Conservation (phyloP, 2,329 filamentous ascomycete genomes). For the Tolypocladium nubicola region DNA sequence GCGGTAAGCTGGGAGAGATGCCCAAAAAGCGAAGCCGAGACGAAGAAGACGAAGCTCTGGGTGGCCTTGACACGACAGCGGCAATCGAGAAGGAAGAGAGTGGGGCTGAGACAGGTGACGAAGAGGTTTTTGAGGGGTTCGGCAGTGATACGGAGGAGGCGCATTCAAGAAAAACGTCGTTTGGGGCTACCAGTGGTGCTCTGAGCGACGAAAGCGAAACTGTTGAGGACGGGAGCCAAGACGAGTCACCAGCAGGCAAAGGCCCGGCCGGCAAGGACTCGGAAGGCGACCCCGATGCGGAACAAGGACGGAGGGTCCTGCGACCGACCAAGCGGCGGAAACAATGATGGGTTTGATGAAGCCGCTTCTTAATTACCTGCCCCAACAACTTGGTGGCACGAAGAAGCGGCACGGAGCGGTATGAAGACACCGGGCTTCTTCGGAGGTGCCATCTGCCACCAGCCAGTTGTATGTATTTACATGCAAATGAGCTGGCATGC, state of each 20-base stretch:
- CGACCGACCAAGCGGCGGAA: constrained; percentile 15
- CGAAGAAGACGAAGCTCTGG: constrained; percentile 42
- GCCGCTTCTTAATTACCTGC: constrained; percentile 7
- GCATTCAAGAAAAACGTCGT: constrained; percentile 18
- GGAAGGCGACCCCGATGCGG: background rate
- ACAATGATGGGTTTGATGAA: constrained; percentile 9
- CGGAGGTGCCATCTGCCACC: background rate
- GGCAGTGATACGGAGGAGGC: constrained; percentile 23
- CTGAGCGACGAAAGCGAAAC: constrained; percentile 28
- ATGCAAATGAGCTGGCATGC: background rate
- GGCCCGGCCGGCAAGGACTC: background rate
- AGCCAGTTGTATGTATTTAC: background rate
- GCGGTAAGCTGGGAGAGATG: constrained; percentile 79
- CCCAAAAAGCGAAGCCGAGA: constrained; percentile 64
- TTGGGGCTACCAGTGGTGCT: constrained; percentile 15
- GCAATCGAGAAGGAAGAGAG: constrained; percentile 15
- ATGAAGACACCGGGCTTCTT: background rate
- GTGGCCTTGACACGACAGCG: constrained; percentile 25
- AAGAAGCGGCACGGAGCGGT: background rate
- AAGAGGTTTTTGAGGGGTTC: constrained; percentile 27
- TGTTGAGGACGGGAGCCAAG: constrained; percentile 12
- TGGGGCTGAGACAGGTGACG: constrained; percentile 23
- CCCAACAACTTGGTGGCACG: background rate
- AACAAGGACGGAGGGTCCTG: background rate
- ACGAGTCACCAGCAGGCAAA: constrained; percentile 8